Conservation (phyloP, 2,329 filamentous ascomycete genomes). For the Pezicula radicicola region DNA sequence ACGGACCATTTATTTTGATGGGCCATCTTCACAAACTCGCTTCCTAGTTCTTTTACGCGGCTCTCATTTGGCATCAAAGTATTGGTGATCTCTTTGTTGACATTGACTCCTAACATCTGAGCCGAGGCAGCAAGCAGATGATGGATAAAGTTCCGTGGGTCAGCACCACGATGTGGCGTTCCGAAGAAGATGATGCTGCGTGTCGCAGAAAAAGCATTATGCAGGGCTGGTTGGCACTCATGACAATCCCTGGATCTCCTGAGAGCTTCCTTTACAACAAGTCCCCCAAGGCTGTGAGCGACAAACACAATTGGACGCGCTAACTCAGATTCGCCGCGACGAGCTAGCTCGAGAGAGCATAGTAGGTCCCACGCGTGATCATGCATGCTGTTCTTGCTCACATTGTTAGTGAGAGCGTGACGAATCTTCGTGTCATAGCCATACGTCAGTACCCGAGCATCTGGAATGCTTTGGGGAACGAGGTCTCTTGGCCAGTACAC, state of each 20-base stretch:
- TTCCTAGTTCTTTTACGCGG: not conserved
- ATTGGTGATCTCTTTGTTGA: not conserved
- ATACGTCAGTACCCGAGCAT: conserved; percentile 22
- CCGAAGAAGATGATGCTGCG: not conserved
- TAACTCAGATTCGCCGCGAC: not conserved
- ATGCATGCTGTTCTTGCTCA: not conserved
- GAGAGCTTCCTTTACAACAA: conserved; percentile 14
- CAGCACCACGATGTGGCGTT: not conserved
- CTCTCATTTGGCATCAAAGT: not conserved
- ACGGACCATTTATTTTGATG: not conserved
- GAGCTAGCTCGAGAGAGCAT: not conserved
- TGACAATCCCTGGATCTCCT: not conserved
- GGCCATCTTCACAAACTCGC: not conserved
- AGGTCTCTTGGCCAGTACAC: not conserved
- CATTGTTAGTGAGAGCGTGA: not conserved
- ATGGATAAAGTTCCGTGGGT: not conserved
- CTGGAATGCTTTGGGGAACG: not conserved
- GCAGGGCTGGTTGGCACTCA: not conserved
- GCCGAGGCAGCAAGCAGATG: not conserved
- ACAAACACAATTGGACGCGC: conserved; percentile 4
- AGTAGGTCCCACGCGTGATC: not conserved
- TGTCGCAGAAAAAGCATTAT: not conserved
- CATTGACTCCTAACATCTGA: not conserved
- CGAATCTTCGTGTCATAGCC: conserved; percentile 18
- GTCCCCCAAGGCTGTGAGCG: conserved; percentile 16